Evolutionary conservation across 129 eudicot species (phyloP), one percentile per base, ranked within the genome.

Genomic region (Helianthus tuberosus): DNA sequence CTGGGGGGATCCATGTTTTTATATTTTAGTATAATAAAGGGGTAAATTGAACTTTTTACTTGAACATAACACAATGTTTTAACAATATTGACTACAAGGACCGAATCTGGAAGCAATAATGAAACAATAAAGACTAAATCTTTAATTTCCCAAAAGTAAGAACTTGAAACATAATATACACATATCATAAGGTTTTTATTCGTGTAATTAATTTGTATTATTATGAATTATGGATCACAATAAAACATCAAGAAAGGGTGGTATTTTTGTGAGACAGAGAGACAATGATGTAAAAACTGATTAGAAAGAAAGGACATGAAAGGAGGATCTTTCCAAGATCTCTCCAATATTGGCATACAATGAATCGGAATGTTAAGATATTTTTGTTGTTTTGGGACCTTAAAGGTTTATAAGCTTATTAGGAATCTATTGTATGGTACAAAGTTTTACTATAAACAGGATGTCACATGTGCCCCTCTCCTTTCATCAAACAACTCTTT

Each of bases 291-390:
- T 13, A 32, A 23, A n/a, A 75, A 52, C 20, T 16, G 23, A 47
- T 48, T 58, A 36, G 25, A 59, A 70, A 15, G 74, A 71, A 78
- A 63, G 71, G 82, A 78, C 82, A 78, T 52, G 77, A 78, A 50
- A 63, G 77, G 77, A 62, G 72, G 55, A 78, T 78, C 77, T 78
- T 46, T 63, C 41, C 15, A 71, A 71, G 67, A 63, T 64, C 53
- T 78, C 68, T 46, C 68, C 63, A 46, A 61, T 41, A 76, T 55
- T n/a, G 74, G 50, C 80, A 67, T 27, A 57, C 66, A 61, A 47
- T 61, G 36, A 47, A 60, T 39, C 67, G 64, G 50, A 55, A 58
- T 17, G 55, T 48, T 59, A 9, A 77, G 71, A 77, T 77, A 61
- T 69, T 69, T 69, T 62, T 23, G 43, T 75, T 65, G 47, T 74